Evolutionary conservation across 108 stramenopile species (phyloP).

Genomic region (Phaeodactylum tricornutum): DNA sequence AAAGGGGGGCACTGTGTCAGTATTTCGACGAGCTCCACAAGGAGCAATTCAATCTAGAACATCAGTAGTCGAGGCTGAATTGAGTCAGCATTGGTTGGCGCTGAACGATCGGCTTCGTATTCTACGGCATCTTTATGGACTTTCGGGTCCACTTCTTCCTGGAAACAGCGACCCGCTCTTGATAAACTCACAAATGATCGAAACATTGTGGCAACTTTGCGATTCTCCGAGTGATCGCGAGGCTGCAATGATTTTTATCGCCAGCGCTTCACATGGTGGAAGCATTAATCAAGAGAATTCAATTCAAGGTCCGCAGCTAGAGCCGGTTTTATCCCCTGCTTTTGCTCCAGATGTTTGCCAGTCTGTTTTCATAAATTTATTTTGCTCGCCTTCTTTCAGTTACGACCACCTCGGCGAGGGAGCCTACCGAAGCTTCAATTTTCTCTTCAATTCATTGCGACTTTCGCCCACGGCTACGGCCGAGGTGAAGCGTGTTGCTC

Average conservation of each 20-base stretch:
- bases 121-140: conserved; percentile 67
- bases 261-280: conserved; percentile 35
- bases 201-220: conserved; percentile 66
- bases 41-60: no score
- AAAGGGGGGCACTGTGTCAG: neutral
- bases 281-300: conserved; percentile 1
- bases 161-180: conserved; percentile 17
- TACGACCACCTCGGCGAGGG: conserved; percentile 47
- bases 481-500: conserved; percentile 19
- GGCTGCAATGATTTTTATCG: conserved; percentile 70
- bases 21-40: neutral
- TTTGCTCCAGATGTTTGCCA: conserved; percentile 48
- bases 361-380: conserved; percentile 59
- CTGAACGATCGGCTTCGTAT: conserved; percentile 54
- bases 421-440: conserved; percentile 66
- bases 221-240: conserved; percentile 52
- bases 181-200: conserved; percentile 42
- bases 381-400: conserved; percentile 52
- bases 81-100: conserved; percentile 1
- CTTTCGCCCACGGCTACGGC: conserved; percentile 7
- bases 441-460: conserved; percentile 40
- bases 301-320: no score
- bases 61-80: neutral
- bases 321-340: conserved; percentile 41
- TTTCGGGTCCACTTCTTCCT: conserved; percentile 6